Evolutionary conservation across 2,329 filamentous ascomycete species (phyloP).

Genomic region (Laburnicola sp.): DNA sequence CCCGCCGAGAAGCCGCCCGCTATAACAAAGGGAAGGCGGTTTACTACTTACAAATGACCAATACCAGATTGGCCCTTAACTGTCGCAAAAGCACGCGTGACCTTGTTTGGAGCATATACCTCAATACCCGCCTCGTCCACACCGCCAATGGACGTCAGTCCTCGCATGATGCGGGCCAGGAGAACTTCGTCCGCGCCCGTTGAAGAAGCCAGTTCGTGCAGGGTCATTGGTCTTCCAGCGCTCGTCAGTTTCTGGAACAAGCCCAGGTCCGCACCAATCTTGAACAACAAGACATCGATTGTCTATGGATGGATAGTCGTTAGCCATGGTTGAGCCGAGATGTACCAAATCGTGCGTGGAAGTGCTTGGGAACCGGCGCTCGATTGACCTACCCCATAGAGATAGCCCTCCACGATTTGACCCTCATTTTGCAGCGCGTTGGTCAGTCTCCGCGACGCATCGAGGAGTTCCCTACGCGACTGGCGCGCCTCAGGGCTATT

Average conservation of each 20-base stretch:
- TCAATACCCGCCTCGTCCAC: background rate
- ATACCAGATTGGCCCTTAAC: slow-evolving; percentile 3
- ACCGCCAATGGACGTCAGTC: background rate
- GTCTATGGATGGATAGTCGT: background rate
- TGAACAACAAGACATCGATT: slow-evolving; percentile 1
- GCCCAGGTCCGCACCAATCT: slow-evolving; percentile 3
- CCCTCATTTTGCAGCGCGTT: background rate
- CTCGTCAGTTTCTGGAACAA: background rate
- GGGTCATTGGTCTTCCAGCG: background rate
- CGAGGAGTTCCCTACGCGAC: background rate
- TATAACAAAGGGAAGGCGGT: background rate
- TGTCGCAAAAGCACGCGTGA: slow-evolving; percentile 4
- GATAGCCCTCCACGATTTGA: slow-evolving; percentile 1
- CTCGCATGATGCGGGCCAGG: slow-evolving; percentile 6
- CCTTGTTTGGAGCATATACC: slow-evolving; percentile 1
- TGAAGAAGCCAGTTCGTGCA: background rate
- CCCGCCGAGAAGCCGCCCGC: too few species aligned
- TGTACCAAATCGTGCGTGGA: background rate
- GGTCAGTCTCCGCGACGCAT: background rate
- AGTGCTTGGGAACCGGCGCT: background rate
- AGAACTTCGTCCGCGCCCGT: background rate
- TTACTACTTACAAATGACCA: slow-evolving; percentile 3
- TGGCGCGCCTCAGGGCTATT: background rate
- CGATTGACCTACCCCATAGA: background rate
- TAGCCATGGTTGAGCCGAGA: background rate